Evolutionary conservation across 108 stramenopile genomes (phyloP).

Genomic region (Nitzschia putrida): DNA sequence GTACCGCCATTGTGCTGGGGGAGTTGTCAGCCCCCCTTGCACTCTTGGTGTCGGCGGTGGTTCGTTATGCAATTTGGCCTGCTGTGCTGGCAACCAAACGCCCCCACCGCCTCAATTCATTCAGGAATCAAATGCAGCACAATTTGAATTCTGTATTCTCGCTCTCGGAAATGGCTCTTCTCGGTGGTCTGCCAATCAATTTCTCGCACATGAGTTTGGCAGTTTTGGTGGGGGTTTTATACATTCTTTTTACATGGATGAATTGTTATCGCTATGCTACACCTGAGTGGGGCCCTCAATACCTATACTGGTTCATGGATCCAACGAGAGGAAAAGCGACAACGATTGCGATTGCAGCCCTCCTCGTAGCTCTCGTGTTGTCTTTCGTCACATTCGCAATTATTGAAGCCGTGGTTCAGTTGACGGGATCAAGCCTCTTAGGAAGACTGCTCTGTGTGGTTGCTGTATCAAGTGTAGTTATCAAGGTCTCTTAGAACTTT

Average conservation of each 20-base stretch:
- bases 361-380: conserved; percentile 37
- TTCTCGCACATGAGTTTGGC: conserved; percentile 53
- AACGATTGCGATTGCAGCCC: conserved; percentile 45
- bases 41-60: conserved; percentile 55
- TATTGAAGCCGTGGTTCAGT: conserved; percentile 15
- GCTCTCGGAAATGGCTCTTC: conserved; percentile 49
- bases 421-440: neutral
- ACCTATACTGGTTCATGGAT: conserved; percentile 69
- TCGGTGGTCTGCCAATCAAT: conserved; percentile 55
- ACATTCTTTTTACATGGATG: conserved; percentile 64
- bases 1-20: conserved; percentile 57
- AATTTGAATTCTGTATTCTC: conserved; percentile 57
- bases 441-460: neutral
- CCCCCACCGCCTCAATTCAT: conserved; percentile 43
- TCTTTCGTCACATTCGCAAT: conserved; percentile 51
- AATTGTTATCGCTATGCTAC: conserved; percentile 1
- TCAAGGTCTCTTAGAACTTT: neutral
- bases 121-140: conserved; percentile 57
- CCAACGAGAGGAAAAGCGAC: conserved; percentile 57
- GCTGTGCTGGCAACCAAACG: conserved; percentile 38
- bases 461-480: conserved; percentile 8
- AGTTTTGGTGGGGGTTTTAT: conserved; percentile 46
- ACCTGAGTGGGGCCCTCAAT: conserved; percentile 49
- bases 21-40: conserved; percentile 69
- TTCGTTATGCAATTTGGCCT: conserved; percentile 73